A percentile compares a stretch with the other conserved stretches of the same genome.
Evolutionary conservation across 2,329 filamentous ascomycete species (phyloP).

Genomic region (Aspergillus sp.): DNA sequence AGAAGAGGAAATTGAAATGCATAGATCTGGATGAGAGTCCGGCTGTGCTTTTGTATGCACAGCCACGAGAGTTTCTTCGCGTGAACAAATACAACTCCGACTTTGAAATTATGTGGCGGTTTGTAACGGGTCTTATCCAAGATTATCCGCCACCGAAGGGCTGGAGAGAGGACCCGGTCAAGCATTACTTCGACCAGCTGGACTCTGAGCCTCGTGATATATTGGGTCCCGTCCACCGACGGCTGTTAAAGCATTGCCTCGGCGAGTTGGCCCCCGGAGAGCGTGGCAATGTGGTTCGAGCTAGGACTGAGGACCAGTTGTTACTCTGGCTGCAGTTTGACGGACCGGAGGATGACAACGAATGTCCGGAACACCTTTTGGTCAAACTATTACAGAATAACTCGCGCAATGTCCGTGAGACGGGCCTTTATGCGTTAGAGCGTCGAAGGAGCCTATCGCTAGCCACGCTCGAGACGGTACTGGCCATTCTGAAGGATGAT

Average conservation of each 20-base stretch:
- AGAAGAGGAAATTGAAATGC: not conserved
- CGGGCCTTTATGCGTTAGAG: too few relatives aligned
- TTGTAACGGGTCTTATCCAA: slow-evolving; percentile 43
- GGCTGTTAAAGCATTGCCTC: slow-evolving; percentile 42
- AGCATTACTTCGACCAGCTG: slow-evolving; percentile 31
- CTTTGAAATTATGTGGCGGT: slow-evolving; percentile 47
- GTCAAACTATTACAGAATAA: too few relatives aligned
- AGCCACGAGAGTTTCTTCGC: slow-evolving; percentile 27
- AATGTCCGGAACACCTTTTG: too few relatives aligned
- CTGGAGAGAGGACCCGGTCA: slow-evolving; percentile 9
- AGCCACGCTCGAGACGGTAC: too few relatives aligned
- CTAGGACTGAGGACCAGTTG: too few relatives aligned
- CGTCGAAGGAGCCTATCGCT: too few relatives aligned
- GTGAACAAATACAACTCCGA: slow-evolving; percentile 40
- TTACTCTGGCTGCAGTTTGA: too few relatives aligned
- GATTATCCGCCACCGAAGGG: not conserved
- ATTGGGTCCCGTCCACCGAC: slow-evolving; percentile 38
- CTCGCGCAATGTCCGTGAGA: too few relatives aligned
- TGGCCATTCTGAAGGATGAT: too few relatives aligned
- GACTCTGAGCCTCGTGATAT: slow-evolving; percentile 37
- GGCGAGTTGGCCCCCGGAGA: slow-evolving; percentile 20
- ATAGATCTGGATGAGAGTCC: not conserved
- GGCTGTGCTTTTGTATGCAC: not conserved
- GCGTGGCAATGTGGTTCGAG: too few relatives aligned
- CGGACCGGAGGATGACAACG: too few relatives aligned